phyloP scores from a whole-genome alignment of 1,284 basidiomycete genomes.

The Thecaphora thlaspeos region DNA sequence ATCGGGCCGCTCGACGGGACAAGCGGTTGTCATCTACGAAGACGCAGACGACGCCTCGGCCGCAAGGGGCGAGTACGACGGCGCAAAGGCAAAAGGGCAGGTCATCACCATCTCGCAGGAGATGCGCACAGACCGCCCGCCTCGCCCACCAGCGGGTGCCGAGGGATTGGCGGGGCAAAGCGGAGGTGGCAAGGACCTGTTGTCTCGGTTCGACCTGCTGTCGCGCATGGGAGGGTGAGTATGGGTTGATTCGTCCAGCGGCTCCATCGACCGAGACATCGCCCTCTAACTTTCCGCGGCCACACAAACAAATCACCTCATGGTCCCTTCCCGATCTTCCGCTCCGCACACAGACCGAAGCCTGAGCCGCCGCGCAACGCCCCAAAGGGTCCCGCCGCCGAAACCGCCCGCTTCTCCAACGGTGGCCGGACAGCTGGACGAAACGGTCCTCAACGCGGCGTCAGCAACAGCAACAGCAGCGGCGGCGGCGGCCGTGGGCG shows the following conservation, averaged over 20 bases:
- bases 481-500: no score
- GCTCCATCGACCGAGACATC: not conserved
- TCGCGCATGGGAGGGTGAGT: conserved; percentile 28
- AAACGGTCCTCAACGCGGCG: conserved; percentile 1
- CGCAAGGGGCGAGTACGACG: conserved; percentile 83
- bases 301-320: no score
- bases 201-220: conserved; percentile 33
- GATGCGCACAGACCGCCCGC: conserved; percentile 24
- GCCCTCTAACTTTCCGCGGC: not conserved
- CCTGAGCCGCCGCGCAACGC: conserved; percentile 6
- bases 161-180: conserved; percentile 1
- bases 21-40: conserved; percentile 79
- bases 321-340: not conserved
- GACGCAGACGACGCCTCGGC: conserved; percentile 73
- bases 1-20: conserved; percentile 85
- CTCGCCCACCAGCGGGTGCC: not conserved
- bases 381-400: conserved; percentile 5
- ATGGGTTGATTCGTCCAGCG: not conserved
- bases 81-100: conserved; percentile 77
- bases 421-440: conserved; percentile 7
- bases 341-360: not conserved
- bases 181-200: conserved; percentile 7
- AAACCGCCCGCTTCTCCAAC: not conserved
- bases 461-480: no score
- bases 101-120: conserved; percentile 44